These are phyloP conservation scores for Tetrahymena borealis DNA, from an alignment of 73 alveolate genomes.

Conservation along the genomic window DNA sequence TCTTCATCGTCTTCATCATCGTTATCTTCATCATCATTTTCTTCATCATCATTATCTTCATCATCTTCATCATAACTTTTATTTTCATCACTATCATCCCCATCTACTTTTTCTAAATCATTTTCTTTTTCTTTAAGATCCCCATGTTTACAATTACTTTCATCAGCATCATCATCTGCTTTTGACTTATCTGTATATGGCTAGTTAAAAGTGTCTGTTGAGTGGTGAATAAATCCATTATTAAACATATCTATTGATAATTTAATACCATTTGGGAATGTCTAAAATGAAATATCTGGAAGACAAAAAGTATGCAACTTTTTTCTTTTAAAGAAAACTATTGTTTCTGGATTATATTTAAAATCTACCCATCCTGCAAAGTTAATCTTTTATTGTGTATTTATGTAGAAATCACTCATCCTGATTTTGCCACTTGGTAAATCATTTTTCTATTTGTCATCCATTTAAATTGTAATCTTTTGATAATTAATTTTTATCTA, in stretches of 20 bases:
- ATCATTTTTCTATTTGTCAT: too few relatives aligned
- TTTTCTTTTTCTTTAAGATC: background rate
- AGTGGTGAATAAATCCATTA: background rate
- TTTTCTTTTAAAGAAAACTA: too few relatives aligned
- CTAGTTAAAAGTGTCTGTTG: background rate
- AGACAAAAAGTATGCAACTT: background rate
- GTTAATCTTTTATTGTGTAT: background rate
- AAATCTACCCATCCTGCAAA: background rate
- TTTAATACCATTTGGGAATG: background rate
- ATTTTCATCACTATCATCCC: background rate
- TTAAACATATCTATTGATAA: background rate
- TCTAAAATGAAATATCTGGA: background rate
- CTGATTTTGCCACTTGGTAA: too few relatives aligned
- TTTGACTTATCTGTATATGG: background rate
- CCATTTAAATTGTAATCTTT: too few relatives aligned
- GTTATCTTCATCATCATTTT: background rate
- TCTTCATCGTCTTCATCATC: background rate
- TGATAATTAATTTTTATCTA: too few relatives aligned
- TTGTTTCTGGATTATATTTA: background rate
- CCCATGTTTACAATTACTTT: background rate
- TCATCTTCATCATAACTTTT: background rate
- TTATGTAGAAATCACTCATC: too few relatives aligned
- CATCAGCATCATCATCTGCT: background rate
- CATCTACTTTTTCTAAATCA: too few relatives aligned
- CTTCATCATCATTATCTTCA: background rate